Conservation (phyloP, 805 yeast species). For the Ogataea trehaloabstinens region DNA sequence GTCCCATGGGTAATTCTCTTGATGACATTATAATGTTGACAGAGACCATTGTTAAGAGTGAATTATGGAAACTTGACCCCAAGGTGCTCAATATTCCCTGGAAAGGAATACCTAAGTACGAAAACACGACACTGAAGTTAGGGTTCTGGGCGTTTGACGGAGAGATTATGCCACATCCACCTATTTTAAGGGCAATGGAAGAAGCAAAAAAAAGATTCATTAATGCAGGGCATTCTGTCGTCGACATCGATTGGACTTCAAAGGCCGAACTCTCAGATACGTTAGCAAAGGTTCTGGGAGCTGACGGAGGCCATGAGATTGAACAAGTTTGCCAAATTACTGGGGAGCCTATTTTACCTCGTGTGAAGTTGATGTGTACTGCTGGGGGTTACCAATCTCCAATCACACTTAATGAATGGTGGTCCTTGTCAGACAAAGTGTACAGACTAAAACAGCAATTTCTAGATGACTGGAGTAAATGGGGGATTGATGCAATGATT, state of each 20-base stretch:
- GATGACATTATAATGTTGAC: constrained; percentile 51
- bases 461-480: constrained; percentile 32
- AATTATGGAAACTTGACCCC: constrained; percentile 54
- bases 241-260: constrained; percentile 45
- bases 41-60: constrained; percentile 28
- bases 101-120: constrained; percentile 27
- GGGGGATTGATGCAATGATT: constrained; percentile 36
- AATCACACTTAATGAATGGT: constrained; percentile 31
- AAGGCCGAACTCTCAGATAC: constrained; percentile 28
- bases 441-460: constrained; percentile 30
- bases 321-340: constrained; percentile 14
- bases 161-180: constrained; percentile 47
- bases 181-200: constrained; percentile 44
- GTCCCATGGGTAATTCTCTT: constrained; percentile 52
- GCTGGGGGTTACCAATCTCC: neutral
- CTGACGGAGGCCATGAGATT: constrained; percentile 39
- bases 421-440: constrained; percentile 39
- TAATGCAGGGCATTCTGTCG: constrained; percentile 46
- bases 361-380: constrained; percentile 12
- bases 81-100: constrained; percentile 45
- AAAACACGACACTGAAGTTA: constrained; percentile 33
- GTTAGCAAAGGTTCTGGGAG: constrained; percentile 36
- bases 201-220: constrained; percentile 1
- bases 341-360: constrained; percentile 24
- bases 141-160: constrained; percentile 45